Evolutionary conservation across 495 filamentous ascomycete genomes (phyloP).

Genomic region (Hyphodiscus hymeniophilus): DNA sequence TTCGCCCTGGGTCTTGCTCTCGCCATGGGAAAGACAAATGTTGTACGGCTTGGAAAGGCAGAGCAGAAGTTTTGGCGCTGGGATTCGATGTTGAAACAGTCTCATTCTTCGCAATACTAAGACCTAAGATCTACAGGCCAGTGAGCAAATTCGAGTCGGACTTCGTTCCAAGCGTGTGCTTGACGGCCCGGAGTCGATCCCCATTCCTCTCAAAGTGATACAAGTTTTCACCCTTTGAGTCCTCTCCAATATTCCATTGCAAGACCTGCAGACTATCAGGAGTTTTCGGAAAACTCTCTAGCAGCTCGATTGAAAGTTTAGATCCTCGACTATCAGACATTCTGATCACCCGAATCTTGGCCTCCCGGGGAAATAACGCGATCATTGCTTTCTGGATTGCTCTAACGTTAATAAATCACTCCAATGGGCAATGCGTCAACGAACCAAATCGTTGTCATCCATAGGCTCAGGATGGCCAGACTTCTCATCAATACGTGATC

Average conservation of each 20-base stretch:
- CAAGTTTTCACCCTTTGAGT: neutral
- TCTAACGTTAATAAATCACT: neutral
- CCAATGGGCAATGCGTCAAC: neutral
- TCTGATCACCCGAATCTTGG: neutral
- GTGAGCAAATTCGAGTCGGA: too few relatives aligned
- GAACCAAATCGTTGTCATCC: neutral
- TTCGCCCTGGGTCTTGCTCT: too few relatives aligned
- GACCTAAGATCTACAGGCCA: too few relatives aligned
- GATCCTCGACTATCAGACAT: neutral
- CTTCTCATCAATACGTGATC: neutral
- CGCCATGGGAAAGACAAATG: too few relatives aligned
- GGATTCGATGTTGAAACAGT: too few relatives aligned
- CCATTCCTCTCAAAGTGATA: neutral
- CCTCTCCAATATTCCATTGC: slow-evolving; percentile 1
- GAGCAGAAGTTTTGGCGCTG: too few relatives aligned
- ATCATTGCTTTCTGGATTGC: neutral
- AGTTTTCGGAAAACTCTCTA: neutral
- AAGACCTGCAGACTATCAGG: neutral
- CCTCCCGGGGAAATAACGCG: neutral
- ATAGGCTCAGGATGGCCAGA: neutral
- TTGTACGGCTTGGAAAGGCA: too few relatives aligned
- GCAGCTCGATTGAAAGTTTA: neutral
- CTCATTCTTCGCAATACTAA: too few relatives aligned
- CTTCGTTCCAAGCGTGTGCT: too few relatives aligned
- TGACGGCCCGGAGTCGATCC: neutral